Percentiles rank a stretch among this genome's conserved stretches.
Conservation (phyloP, 1,284 basidiomycete genomes). For the Papiliotrema laurentii region DNA sequence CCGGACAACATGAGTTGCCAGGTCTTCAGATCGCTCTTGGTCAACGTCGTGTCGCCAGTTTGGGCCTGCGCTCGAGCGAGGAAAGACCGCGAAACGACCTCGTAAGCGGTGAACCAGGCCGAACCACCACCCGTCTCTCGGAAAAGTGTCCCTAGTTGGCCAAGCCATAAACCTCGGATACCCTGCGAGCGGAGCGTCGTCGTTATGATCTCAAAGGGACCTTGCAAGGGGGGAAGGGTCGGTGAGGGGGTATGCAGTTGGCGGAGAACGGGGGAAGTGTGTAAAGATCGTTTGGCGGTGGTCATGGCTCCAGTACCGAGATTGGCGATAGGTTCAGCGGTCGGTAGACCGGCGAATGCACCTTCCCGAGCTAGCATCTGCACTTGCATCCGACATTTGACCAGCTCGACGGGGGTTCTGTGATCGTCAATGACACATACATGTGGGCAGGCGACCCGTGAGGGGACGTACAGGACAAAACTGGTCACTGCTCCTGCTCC, state of each 20-base stretch:
- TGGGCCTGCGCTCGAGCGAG: conserved; percentile 48
- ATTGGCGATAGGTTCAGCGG: conserved; percentile 24
- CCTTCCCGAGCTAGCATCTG: conserved; percentile 65
- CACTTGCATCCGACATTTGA: conserved; percentile 95
- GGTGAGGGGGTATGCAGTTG: conserved; percentile 9
- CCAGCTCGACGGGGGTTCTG: conserved; percentile 82
- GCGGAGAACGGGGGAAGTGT: conserved; percentile 6
- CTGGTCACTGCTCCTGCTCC: conserved; percentile 77
- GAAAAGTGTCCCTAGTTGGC: conserved; percentile 78
- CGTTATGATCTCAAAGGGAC: conserved; percentile 65
- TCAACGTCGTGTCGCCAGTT: conserved; percentile 26
- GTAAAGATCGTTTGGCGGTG: conserved; percentile 5
- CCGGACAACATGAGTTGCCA: conserved; percentile 83
- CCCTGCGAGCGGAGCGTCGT: conserved; percentile 64
- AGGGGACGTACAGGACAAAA: conserved; percentile 64
- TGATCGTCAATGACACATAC: neutral
- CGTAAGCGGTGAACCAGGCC: conserved; percentile 85
- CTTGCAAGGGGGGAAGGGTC: conserved; percentile 50
- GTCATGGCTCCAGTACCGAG: conserved; percentile 17
- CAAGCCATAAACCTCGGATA: conserved; percentile 74
- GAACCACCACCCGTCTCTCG: conserved; percentile 82
- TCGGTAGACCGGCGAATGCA: conserved; percentile 26
- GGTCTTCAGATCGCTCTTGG: conserved; percentile 58
- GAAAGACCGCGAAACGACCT: conserved; percentile 61
- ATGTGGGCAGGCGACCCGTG: neutral